Evolutionary conservation across 768 basidiomycete genomes (phyloP).

Genomic region (Mycena galericulata): DNA sequence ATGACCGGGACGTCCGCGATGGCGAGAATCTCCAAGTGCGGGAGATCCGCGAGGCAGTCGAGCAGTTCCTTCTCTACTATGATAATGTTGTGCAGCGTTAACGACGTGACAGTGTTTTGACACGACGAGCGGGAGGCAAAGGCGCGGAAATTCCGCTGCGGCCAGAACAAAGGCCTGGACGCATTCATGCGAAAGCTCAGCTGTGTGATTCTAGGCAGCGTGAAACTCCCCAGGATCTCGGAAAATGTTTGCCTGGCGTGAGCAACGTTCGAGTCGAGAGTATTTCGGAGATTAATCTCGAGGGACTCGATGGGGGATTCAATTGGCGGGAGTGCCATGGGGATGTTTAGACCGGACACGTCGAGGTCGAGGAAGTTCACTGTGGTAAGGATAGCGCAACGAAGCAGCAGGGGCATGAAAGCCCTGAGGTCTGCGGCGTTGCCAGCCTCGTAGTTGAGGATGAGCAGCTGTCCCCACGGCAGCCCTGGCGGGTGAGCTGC

Average conservation of each 20-base stretch:
- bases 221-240: not conserved
- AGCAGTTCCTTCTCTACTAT: not conserved
- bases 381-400: not conserved
- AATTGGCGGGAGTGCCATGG: not conserved
- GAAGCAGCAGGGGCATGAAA: not conserved
- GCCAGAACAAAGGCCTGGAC: conserved; percentile 1
- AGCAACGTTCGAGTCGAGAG: not conserved
- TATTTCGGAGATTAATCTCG: not conserved
- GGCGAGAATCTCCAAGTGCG: conserved; percentile 5
- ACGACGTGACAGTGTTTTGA: conserved; percentile 1
- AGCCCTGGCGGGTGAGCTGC: not conserved
- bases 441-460: conserved; percentile 9
- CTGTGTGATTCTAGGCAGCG: not conserved
- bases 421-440: not conserved
- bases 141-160: not conserved
- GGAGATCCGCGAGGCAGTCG: not conserved
- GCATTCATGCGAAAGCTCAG: conserved; percentile 2
- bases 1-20: not conserved
- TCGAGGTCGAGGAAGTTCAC: not conserved
- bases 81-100: not conserved
- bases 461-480: conserved; percentile 16
- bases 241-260: not conserved
- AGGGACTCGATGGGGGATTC: not conserved
- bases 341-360: not conserved
- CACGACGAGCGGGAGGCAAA: conserved; percentile 11